Base-by-base conservation (phyloP, 1,284 basidiomycete genomes). In the Retiboletus flavoniger region DNA sequence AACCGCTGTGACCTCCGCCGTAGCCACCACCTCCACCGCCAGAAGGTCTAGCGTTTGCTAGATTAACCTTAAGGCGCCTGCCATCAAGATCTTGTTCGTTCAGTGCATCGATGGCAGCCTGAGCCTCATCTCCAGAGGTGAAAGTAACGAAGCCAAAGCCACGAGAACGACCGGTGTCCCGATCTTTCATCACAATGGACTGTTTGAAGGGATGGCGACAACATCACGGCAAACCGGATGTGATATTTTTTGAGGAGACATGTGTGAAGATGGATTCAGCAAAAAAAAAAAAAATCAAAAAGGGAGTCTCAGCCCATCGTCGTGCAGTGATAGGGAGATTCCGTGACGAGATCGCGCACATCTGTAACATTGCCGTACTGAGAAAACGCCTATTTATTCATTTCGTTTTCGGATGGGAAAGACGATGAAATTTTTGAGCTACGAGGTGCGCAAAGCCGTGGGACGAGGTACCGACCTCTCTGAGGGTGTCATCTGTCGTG, bases 181-280 rank as follows among this genome's bases (percentile, higher is more conserved):
- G 91, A 77, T 97, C 95, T 78, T 91, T 91, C 94, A 96, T 96
- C 76, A 97, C 94, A 74, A 94, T 91, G 65, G 87, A 89, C 91
- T 94, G 61, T 72, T 59, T 51, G 53, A 45, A 52, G 35, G 17
- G 34, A 63, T 36, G 39, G 26, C 29, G 31, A 51, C 34, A 50
- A 56, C 51, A 54, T 46, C 48, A 56, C 40, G 52, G 53, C 41
- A 51, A 53, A 50, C 51, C 47, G 28, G 43, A 53, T 41, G 59
- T 40, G 45, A 47, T 39, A 46, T 36, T 54, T 56, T 51, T 56
- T 40, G 51, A 63, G 35, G 55, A 50, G 45, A 56, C 64, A 70
- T 69, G 65, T 14, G 60, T 51, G n/a, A 49, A 69, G 53, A 55
- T 60, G 60, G 41, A 58, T 74, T 74, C 61, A 77, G 73, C 59